Base-by-base conservation (phyloP, 2,329 filamentous ascomycete species). In the Dothidotthia symphoricarpi region DNA sequence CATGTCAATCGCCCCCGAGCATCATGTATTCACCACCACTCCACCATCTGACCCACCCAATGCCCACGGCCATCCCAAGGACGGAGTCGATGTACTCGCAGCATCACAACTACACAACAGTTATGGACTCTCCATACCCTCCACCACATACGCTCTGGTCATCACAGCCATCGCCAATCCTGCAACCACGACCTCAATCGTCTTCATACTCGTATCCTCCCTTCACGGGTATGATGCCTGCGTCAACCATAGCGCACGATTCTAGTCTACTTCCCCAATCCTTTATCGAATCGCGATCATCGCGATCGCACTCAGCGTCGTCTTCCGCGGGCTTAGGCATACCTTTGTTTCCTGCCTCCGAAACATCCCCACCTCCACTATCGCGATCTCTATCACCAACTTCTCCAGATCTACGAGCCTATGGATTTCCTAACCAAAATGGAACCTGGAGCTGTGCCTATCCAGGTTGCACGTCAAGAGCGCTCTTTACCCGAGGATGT, bases 391-490 rank as follows among this genome's bases (percentile, higher is more conserved):
- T 68, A 7, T 69, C 67, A 15, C 67, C 67, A 10, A 64, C 60
- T 34, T 62, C 63, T 8, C 63, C 64, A 29, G 67, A 69, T 38
- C 59, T 70, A 11, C 56, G 64, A 29, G 59, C 58, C 4, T 70
- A 68, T 35, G 72, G 72, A n/a, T 67, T 61, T 39, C 62, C 63
- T 10, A 73, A 71, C 49, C 63, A 68, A 41, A 65, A 72, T 33
- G 70, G 71, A 24, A 75, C 70, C 41, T 82, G 78, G 78, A 75
- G 74, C 31, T 82, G 79, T 56, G 74, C 73, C 4, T 77, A 77
- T 52, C 77, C 75, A 1, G 75, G 74, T 11, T 82, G 79, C 59
- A 73, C 75, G n/a, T 81, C 78, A 28, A 72, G 72, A 43, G 75
- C 77, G 3, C 64, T 73, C 1, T 82, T 82, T 59, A 75, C 73